Evolutionary conservation across 2,329 filamentous ascomycete genomes (phyloP).

Genomic region (Emydomyces testavorans): DNA sequence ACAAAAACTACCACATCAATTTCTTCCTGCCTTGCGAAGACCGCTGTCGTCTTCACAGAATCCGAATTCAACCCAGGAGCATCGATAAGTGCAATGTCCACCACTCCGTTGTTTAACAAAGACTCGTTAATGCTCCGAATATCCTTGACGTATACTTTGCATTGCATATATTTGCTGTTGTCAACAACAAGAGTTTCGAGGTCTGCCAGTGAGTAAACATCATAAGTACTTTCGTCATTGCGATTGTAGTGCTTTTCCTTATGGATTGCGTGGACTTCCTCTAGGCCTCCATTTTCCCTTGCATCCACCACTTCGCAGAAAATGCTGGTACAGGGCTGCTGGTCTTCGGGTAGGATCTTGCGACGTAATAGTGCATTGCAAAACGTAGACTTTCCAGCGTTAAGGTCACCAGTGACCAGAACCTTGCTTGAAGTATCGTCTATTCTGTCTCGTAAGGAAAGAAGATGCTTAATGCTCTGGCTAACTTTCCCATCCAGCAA

Average conservation of each 20-base stretch:
- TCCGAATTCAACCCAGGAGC: conserved; percentile 92
- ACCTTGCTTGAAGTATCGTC: conserved; percentile 98
- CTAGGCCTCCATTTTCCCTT: conserved; percentile 75
- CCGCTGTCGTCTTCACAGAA: conserved; percentile 90
- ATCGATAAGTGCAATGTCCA: conserved; percentile 95
- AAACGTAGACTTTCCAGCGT: conserved; percentile 96
- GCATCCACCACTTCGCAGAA: conserved; percentile 96
- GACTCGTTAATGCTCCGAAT: conserved; percentile 82
- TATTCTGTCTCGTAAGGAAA: conserved; percentile 78
- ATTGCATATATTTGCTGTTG: conserved; percentile 78
- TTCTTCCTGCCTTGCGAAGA: conserved; percentile 94
- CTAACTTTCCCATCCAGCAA: conserved; percentile 88
- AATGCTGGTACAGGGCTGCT: conserved; percentile 95
- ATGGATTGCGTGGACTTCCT: conserved; percentile 93
- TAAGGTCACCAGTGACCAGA: conserved; percentile 85
- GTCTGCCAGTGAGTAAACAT: conserved; percentile 65
- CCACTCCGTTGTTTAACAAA: conserved; percentile 89
- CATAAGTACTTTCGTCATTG: conserved; percentile 87
- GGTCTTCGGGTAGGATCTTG: conserved; percentile 89
- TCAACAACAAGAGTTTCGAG: conserved; percentile 84
- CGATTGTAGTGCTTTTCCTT: conserved; percentile 69
- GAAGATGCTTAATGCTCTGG: conserved; percentile 82
- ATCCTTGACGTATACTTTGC: conserved; percentile 94
- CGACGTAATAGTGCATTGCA: conserved; percentile 91
- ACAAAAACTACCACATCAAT: conserved; percentile 99